Evolutionary conservation across 1,284 basidiomycete genomes (phyloP).

Genomic region (Cerioporus squamosus): DNA sequence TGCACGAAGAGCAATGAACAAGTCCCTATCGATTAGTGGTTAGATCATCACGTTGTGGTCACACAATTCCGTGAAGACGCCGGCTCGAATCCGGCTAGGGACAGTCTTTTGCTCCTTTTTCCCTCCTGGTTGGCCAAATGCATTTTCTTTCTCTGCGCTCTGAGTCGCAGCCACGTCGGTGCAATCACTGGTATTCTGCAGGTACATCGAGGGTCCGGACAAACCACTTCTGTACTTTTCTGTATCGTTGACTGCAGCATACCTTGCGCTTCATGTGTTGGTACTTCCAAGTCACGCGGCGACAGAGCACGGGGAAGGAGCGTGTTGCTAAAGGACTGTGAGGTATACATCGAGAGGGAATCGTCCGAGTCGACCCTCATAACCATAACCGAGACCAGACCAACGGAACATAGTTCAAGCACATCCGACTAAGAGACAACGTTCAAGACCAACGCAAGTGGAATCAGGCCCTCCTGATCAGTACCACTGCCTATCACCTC

Average conservation of each 20-base stretch:
- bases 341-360: conserved; percentile 19
- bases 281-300: too few relatives aligned
- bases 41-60: conserved; percentile 30
- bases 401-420: not conserved
- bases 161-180: not conserved
- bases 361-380: conserved; percentile 11
- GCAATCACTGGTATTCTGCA: too few relatives aligned
- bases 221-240: not conserved
- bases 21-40: conserved; percentile 31
- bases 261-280: too few relatives aligned
- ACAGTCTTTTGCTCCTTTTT: conserved; percentile 8
- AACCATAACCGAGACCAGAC: too few relatives aligned
- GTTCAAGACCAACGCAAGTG: not conserved
- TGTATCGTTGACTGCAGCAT: too few relatives aligned
- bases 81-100: conserved; percentile 30
- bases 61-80: conserved; percentile 30
- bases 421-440: not conserved
- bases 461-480: not conserved
- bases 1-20: not conserved
- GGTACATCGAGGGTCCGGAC: not conserved
- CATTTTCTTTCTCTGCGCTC: not conserved
- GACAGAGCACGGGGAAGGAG: conserved; percentile 6
- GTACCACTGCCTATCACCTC: not conserved
- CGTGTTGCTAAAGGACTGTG: conserved; percentile 24
- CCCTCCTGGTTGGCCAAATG: too few relatives aligned